A percentile compares a stretch with the other conserved stretches of the same genome.
Conservation (phyloP, 148 eudicot species). For the Vaccinium darrowii region DNA sequence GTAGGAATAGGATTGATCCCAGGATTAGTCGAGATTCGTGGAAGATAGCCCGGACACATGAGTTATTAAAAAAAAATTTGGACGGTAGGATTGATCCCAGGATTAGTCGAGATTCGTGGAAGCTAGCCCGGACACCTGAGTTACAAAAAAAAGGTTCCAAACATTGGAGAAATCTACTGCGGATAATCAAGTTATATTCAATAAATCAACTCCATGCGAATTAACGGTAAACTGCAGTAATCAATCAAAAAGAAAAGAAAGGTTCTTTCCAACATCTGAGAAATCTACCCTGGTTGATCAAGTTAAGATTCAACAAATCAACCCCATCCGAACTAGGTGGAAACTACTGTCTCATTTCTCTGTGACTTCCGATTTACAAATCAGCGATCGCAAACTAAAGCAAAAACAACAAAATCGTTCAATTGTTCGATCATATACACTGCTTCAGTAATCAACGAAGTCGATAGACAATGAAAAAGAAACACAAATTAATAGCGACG, state of each 20-base stretch:
- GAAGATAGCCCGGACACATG: no score
- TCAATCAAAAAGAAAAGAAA: not conserved
- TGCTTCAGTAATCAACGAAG: not conserved
- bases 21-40: no score
- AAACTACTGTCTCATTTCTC: not conserved
- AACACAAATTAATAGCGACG: not conserved
- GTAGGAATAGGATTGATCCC: no score
- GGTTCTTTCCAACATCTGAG: not conserved
- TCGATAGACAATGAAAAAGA: not conserved
- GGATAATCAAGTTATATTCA: not conserved
- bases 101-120: no score
- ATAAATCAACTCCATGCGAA: not conserved
- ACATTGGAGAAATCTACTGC: not conserved
- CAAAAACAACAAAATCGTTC: not conserved
- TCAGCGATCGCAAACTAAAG: not conserved
- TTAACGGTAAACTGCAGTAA: not conserved
- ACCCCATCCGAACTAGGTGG: not conserved
- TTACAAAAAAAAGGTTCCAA: no score
- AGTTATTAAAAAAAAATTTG: not conserved
- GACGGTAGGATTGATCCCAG: no score
- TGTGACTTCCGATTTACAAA: not conserved
- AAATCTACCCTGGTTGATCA: not conserved
- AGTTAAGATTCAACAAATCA: not conserved
- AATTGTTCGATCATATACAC: not conserved
- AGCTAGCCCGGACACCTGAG: no score